These are phyloP conservation scores for Calcarisporium arbuscula DNA, from an alignment of 2,329 filamentous ascomycete species.

Conservation along the genomic window DNA sequence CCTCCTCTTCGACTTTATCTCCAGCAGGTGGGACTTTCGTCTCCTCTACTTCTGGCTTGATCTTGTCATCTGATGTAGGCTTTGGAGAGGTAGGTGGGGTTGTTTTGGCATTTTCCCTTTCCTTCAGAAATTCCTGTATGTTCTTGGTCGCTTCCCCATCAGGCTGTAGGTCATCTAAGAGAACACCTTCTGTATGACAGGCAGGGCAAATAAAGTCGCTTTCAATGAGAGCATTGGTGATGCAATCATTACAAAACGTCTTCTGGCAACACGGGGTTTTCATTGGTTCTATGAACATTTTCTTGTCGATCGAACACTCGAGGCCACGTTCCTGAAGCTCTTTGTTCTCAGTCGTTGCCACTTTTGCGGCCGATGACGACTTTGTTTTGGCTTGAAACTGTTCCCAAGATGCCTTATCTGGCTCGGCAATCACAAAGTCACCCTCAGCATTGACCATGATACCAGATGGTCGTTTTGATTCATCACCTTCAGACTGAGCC, in stretches of 20 bases:
- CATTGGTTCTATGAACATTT: slow-evolving; percentile 96
- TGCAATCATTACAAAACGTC: slow-evolving; percentile 99
- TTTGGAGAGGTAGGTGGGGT: slow-evolving; percentile 25
- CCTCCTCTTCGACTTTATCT: slow-evolving; percentile 29
- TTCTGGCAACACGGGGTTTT: slow-evolving; percentile 98
- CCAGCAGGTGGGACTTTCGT: slow-evolving; percentile 28
- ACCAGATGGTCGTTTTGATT: slow-evolving; percentile 79
- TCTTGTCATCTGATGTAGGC: slow-evolving; percentile 10
- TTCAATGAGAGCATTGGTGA: slow-evolving; percentile 97
- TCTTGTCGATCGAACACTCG: slow-evolving; percentile 94
- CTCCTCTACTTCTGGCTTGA: slow-evolving; percentile 34
- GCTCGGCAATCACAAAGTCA: slow-evolving; percentile 93
- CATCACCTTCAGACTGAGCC: slow-evolving; percentile 66
- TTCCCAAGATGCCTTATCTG: slow-evolving; percentile 94
- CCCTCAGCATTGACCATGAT: slow-evolving; percentile 98
- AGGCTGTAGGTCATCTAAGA: slow-evolving; percentile 83
- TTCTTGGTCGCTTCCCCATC: slow-evolving; percentile 75
- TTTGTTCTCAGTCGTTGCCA: slow-evolving; percentile 70
- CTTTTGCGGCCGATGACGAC: slow-evolving; percentile 70
- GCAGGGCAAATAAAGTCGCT: slow-evolving; percentile 94
- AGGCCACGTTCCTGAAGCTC: slow-evolving; percentile 82
- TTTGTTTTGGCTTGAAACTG: slow-evolving; percentile 94
- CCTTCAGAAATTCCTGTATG: slow-evolving; percentile 66
- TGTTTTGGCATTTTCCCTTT: slow-evolving; percentile 47
- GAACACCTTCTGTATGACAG: slow-evolving; percentile 82